Evolutionary conservation across 306 rosid species (phyloP).

Genomic region (Purshia tridentata): DNA sequence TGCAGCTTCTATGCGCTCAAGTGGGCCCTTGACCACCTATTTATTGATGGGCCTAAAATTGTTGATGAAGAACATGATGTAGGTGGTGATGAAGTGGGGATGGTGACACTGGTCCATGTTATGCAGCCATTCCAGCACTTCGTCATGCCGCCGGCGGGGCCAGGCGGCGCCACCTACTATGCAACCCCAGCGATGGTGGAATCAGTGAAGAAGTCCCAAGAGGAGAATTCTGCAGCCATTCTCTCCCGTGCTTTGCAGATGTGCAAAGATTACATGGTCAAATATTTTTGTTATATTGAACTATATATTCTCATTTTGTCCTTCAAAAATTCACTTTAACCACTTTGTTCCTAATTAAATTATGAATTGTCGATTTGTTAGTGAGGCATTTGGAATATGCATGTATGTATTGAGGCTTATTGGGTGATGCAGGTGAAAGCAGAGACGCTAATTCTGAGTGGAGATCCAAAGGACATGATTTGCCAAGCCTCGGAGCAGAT

Average conservation of each 20-base stretch:
- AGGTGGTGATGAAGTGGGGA: conserved; percentile 15
- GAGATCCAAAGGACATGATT: conserved; percentile 75
- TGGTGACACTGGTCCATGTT: conserved; percentile 48
- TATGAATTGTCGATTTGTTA: background rate
- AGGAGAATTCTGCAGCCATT: conserved; percentile 42
- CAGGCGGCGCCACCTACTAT: conserved; percentile 43
- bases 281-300: no score
- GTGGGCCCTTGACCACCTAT: conserved; percentile 55
- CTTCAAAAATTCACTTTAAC: no score
- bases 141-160: conserved; percentile 38
- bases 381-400: background rate
- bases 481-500: conserved; percentile 65
- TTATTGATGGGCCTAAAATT: background rate
- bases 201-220: conserved; percentile 62
- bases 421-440: conserved; percentile 49
- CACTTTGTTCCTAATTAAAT: no score
- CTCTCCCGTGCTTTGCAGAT: conserved; percentile 51
- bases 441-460: conserved; percentile 47
- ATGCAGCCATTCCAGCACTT: conserved; percentile 35
- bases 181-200: conserved; percentile 43
- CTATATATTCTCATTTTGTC: no score
- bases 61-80: no score
- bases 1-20: conserved; percentile 57
- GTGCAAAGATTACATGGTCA: conserved; percentile 58
- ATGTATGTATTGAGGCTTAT: no score